These are phyloP conservation scores for Fomitopsis pinicola DNA, from an alignment of 1,284 basidiomycete genomes.

Conservation along the genomic window DNA sequence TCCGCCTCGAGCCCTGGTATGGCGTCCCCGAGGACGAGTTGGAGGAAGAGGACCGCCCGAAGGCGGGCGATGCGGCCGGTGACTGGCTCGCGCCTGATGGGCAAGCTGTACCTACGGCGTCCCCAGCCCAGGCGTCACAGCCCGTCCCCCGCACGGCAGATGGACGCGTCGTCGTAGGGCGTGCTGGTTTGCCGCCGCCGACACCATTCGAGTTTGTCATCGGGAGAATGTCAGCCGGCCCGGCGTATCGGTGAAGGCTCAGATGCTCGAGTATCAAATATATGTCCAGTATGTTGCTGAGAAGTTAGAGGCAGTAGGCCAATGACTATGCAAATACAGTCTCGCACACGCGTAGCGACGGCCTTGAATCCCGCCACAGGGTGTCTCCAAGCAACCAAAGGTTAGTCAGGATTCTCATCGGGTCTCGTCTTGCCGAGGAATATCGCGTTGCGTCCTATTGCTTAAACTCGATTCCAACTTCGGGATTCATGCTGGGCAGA, in stretches of 20 bases:
- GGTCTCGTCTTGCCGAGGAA: too few relatives aligned
- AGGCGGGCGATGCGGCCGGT: background rate
- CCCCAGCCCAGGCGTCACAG: background rate
- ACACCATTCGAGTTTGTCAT: background rate
- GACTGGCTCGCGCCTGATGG: background rate
- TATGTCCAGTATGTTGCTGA: background rate
- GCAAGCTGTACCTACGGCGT: background rate
- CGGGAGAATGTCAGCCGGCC: background rate
- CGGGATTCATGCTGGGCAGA: too few relatives aligned
- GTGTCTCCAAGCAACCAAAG: too few relatives aligned
- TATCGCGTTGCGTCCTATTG: too few relatives aligned
- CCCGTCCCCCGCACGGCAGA: background rate
- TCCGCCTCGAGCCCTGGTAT: conserved; percentile 1
- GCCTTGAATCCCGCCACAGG: too few relatives aligned
- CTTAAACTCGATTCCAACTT: too few relatives aligned
- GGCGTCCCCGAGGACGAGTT: background rate
- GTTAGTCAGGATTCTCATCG: too few relatives aligned
- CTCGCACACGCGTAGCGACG: background rate
- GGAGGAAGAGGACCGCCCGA: background rate
- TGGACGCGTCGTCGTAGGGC: background rate
- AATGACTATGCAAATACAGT: background rate
- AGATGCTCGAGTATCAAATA: background rate
- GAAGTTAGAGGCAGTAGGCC: background rate
- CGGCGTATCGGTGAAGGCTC: background rate
- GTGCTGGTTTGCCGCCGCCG: background rate